phyloP scores from a whole-genome alignment of 163 green algal species.

The Smithsoniella earleae region DNA sequence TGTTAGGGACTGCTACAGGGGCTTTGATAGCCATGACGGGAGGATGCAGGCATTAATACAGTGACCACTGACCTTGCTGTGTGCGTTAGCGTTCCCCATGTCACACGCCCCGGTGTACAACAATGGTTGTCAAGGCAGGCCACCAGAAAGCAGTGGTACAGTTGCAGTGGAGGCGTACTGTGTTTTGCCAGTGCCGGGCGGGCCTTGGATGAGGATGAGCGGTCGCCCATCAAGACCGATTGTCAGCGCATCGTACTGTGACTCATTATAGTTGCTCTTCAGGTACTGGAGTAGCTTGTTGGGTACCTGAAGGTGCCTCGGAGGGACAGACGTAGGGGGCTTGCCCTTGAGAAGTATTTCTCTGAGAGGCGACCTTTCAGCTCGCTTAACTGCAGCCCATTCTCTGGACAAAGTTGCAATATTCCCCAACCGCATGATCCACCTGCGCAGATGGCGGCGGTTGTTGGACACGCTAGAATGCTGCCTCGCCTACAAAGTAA shows the following conservation, averaged over 20 bases:
- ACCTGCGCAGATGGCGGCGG: constrained; percentile 46
- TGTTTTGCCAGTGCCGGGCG: constrained; percentile 90
- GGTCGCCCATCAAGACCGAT: constrained; percentile 58
- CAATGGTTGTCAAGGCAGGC: no score
- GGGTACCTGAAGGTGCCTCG: constrained; percentile 55
- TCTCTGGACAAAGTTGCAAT: constrained; percentile 78
- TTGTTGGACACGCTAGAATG: no score
- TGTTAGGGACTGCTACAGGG: no score
- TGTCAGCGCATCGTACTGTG: constrained; percentile 57
- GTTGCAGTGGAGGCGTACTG: constrained; percentile 30
- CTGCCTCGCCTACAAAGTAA: constrained; percentile 31
- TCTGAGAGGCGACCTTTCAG: constrained; percentile 56
- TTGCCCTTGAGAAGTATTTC: constrained; percentile 51
- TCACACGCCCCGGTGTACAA: no score
- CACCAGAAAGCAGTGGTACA: no score
- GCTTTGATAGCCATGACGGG: no score
- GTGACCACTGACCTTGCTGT: no score
- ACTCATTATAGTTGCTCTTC: constrained; percentile 65
- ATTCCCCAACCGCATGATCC: constrained; percentile 62
- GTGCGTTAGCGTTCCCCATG: no score
- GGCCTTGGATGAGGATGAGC: constrained; percentile 80
- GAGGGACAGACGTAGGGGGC: background rate
- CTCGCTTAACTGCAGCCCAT: constrained; percentile 70
- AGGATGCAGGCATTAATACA: no score
- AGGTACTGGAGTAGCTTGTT: constrained; percentile 54